Percentiles rank a stretch among this genome's conserved stretches.
phyloP scores from a whole-genome alignment of 192 early-diverging fungal genomes.

The Coemansia sp. region DNA sequence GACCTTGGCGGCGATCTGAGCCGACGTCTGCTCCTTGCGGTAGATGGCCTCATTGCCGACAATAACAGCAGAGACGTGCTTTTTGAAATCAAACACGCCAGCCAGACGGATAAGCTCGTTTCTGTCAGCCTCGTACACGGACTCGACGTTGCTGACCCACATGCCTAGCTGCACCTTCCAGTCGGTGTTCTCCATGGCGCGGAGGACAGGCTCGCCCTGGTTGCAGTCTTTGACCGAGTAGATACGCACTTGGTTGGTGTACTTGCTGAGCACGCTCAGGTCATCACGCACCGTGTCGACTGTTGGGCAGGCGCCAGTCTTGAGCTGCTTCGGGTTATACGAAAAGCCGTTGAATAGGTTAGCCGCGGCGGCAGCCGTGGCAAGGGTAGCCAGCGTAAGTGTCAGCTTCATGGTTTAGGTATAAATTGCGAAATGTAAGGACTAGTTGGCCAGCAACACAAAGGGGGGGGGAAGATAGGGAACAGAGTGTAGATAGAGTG shows the following conservation, averaged over 20 bases:
- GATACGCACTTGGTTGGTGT: constrained; percentile 61
- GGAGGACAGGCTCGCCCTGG: constrained; percentile 59
- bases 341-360: constrained; percentile 57
- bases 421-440: not conserved
- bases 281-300: constrained; percentile 61
- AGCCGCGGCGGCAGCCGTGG: constrained; percentile 25
- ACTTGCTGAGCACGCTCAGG: constrained; percentile 55
- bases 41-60: constrained; percentile 67
- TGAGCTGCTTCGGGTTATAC: constrained; percentile 58
- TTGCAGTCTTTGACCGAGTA: constrained; percentile 67
- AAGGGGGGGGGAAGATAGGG: not conserved
- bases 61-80: constrained; percentile 57
- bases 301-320: constrained; percentile 61
- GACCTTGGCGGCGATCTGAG: constrained; percentile 53
- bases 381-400: constrained; percentile 26
- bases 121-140: constrained; percentile 41
- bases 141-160: constrained; percentile 61
- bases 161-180: constrained; percentile 64
- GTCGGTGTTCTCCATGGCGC: constrained; percentile 61
- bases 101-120: constrained; percentile 46
- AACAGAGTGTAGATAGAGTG: not conserved
- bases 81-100: constrained; percentile 42
- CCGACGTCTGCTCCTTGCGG: constrained; percentile 55
- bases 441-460: constrained; percentile 31
- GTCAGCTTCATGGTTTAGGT: constrained; percentile 29